Evolutionary conservation across 1,139 yeast genomes (phyloP).

Genomic region (Yamadazyma trypodendri): DNA sequence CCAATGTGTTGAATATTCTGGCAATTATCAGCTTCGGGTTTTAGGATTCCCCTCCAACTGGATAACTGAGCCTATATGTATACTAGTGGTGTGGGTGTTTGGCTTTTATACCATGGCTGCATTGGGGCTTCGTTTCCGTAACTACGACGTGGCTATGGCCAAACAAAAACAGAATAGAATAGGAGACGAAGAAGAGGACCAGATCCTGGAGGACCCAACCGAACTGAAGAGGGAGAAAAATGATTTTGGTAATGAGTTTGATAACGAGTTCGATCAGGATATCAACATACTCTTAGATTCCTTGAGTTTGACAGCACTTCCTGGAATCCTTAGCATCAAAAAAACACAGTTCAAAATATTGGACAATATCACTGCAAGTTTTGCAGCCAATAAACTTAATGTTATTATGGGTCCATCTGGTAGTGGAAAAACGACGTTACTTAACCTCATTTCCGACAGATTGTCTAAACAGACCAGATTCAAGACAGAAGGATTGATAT

Average conservation of each 20-base stretch:
- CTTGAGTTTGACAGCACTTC: conserved; percentile 11
- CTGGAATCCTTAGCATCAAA: conserved; percentile 7
- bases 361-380: conserved; percentile 52
- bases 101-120: conserved; percentile 54
- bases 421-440: conserved; percentile 75
- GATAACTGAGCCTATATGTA: conserved; percentile 66
- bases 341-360: conserved; percentile 24
- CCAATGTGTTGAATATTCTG: conserved; percentile 46
- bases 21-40: conserved; percentile 51
- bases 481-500: conserved; percentile 23
- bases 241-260: conserved; percentile 11
- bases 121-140: conserved; percentile 42
- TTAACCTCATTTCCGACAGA: conserved; percentile 67
- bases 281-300: conserved; percentile 21
- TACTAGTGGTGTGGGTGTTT: conserved; percentile 57
- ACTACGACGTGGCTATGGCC: conserved; percentile 56
- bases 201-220: background rate
- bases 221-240: background rate
- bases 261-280: conserved; percentile 15
- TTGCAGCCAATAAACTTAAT: conserved; percentile 63
- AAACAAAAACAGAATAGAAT: conserved; percentile 36
- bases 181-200: conserved; percentile 28
- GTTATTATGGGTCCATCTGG: conserved; percentile 92
- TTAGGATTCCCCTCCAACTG: conserved; percentile 66
- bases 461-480: conserved; percentile 37